These are phyloP conservation scores for Aspergillus calidoustus DNA, from an alignment of 2,329 filamentous ascomycete species.

Conservation along the genomic window DNA sequence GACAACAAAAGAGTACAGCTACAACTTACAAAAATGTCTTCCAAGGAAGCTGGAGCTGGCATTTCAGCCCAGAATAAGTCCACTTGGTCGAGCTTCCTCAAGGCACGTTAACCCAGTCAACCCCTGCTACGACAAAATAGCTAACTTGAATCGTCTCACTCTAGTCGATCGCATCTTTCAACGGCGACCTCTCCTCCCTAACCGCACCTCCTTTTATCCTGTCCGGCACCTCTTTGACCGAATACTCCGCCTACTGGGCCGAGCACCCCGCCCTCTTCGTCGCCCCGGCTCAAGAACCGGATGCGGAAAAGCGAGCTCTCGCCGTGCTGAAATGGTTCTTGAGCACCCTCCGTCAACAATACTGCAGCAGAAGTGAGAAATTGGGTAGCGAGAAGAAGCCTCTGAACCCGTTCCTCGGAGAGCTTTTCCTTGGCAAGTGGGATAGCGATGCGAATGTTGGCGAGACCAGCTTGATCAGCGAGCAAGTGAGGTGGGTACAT, in stretches of 20 bases:
- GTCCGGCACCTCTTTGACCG: slow-evolving; percentile 75
- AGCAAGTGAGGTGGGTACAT: slow-evolving; percentile 76
- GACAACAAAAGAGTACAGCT: slow-evolving; percentile 1
- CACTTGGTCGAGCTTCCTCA: slow-evolving; percentile 54
- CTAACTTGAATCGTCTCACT: slow-evolving; percentile 15
- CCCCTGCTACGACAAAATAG: background rate
- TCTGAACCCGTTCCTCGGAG: slow-evolving; percentile 92
- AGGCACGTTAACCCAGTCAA: slow-evolving; percentile 36
- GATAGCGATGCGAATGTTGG: slow-evolving; percentile 71
- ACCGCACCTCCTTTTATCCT: slow-evolving; percentile 84
- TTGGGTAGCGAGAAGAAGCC: slow-evolving; percentile 96
- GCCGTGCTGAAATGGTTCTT: slow-evolving; percentile 97
- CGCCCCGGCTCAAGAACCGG: slow-evolving; percentile 77
- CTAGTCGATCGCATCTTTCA: slow-evolving; percentile 76
- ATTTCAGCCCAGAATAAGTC: slow-evolving; percentile 49
- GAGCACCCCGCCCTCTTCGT: slow-evolving; percentile 78
- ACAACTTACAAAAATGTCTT: slow-evolving; percentile 29
- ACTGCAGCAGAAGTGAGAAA: slow-evolving; percentile 74
- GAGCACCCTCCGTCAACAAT: slow-evolving; percentile 87
- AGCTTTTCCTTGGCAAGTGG: slow-evolving; percentile 93
- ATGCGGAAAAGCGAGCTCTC: slow-evolving; percentile 80
- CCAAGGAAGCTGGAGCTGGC: slow-evolving; percentile 47
- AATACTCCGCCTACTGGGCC: slow-evolving; percentile 83
- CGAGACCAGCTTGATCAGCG: slow-evolving; percentile 83
- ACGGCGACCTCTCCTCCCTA: slow-evolving; percentile 78